Conservation (phyloP, 768 basidiomycete genomes). For the Multifurca ochricompacta region DNA sequence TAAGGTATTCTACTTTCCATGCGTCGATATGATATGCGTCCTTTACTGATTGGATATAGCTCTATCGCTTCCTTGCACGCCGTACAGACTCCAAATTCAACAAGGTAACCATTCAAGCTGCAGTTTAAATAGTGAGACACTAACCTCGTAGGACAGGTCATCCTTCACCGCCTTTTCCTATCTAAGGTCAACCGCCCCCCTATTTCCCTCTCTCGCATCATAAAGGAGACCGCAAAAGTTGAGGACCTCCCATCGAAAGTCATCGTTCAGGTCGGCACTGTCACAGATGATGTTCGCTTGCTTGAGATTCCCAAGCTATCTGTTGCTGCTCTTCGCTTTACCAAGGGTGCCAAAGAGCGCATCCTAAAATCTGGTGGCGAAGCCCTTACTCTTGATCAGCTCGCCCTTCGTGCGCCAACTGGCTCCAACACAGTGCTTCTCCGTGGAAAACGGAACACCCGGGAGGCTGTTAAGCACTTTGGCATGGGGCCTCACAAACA, state of each 20-base stretch:
- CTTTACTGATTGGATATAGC: conserved; percentile 38
- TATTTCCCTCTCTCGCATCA: conserved; percentile 87
- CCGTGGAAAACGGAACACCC: conserved; percentile 84
- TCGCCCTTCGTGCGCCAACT: conserved; percentile 89
- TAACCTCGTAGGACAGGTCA: conserved; percentile 45
- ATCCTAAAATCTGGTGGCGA: conserved; percentile 96
- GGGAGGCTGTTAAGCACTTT: conserved; percentile 97
- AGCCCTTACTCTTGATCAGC: conserved; percentile 90
- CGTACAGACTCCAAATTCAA: conserved; percentile 95
- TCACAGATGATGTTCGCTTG: conserved; percentile 94
- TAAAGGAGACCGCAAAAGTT: conserved; percentile 67
- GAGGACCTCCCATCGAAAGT: conserved; percentile 69
- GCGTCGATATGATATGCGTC: conserved; percentile 8
- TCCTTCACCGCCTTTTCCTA: conserved; percentile 95
- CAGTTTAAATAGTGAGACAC: conserved; percentile 8
- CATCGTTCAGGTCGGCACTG: conserved; percentile 82
- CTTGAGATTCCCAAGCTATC: conserved; percentile 81
- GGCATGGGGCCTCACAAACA: conserved; percentile 98
- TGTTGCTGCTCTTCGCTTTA: conserved; percentile 93
- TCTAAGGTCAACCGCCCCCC: conserved; percentile 97
- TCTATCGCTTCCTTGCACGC: conserved; percentile 98
- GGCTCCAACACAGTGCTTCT: conserved; percentile 93
- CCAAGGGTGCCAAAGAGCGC: conserved; percentile 84
- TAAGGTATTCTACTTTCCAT: conserved; percentile 53
- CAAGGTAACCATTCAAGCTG: conserved; percentile 47